Evolutionary conservation across 305 asterid genomes (phyloP), one percentile per base, ranked within the genome.

Genomic region (Striga hermonthica): DNA sequence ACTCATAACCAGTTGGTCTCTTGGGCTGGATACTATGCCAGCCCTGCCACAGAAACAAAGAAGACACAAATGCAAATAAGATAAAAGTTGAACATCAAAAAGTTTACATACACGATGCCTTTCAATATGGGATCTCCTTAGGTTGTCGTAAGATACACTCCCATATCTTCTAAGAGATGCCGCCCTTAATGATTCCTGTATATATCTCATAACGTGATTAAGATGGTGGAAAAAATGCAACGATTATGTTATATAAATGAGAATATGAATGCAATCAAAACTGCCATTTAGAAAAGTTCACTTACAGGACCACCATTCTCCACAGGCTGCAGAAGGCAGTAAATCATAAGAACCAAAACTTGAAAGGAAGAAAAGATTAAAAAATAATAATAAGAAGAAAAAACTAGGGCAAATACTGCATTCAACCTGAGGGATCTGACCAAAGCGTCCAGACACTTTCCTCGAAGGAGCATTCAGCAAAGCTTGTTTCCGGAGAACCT

Each of bases 281-380:
- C 22, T 37, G 41, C 45, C 8, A 9, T 44, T 50, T 22, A 22
- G 16, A 9, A 62, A 47, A 64, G 60, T 48, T 48, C 57, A 84
- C 85, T 79, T 74, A 84, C 91, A 71, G 67, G 81, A 71, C 79
- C 71, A 52, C 95, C 91, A 67, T 84, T 84, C 77, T 82, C 91
- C 67, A 59, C 22, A 67, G 82, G 78, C 95, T 82, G 87, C 83
- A 77, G 60, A 34, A 64, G 57, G 61, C 67, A 80, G 69, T 53
- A 57, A 63, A 65, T 48, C 31, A 65, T 74, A 65, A 78, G 79
- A 56, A 71, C 66, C 59, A 48, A 56, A 8, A 28, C 10, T 15
- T 12, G 34, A 9, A 53, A 7, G 4, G 11, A 3, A 53, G 4
- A 45, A 9, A 11, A 45, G 5, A 45, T 28, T 12, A 7, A 52